Base-by-base conservation (phyloP, 768 basidiomycete species). In the Tricholoma sp. region DNA sequence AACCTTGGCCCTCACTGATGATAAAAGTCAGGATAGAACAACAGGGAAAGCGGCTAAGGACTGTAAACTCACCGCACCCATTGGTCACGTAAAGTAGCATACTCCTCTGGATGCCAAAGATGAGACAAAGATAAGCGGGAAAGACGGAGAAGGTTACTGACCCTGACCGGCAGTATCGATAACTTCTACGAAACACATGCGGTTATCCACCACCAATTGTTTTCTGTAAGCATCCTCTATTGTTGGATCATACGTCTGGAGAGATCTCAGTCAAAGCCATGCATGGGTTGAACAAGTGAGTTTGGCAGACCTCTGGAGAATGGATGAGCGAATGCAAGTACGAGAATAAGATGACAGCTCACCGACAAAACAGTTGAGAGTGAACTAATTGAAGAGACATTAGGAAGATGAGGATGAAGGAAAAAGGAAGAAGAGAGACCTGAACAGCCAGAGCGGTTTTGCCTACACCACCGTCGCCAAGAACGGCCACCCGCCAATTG, bases 191-290 rank as follows among this genome's bases (percentile, higher is more conserved):
- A 94, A 89, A 74, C 93, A 95, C 85, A 94, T 94, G 64, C 87
- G 83, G 68, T 94, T 93, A 73, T 96, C 94, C 61, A 97, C 93
- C 55, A 94, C 86, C 64, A 94, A 82, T 70, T 94, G 93, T 72
- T 95, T 96, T 66, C 94, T 83, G 75, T 98, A 97, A 60, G 94
- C 94, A 71, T 97, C 94, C 75, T 98, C 94, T 83, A 98, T 98
- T 64, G 94, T 98, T 56, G 94, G 94, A 76, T 98, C 94, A 72
- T 98, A 98, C 52, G 93, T 93, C 92, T 96, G 55, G 3, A 62
- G 28, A 57, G 45, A 66, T 59, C 57, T 53, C 52, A 47, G 52
- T 50, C 28, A 51, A 13, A 50, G n/a, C n/a, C n/a, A 24, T 1
- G 24, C 24, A 24, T 24, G 24, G 24, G 24, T 4, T 24, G 24